These are phyloP conservation scores for Cystobasidium ongulense DNA, from an alignment of 768 basidiomycete genomes.

Conservation along the genomic window DNA sequence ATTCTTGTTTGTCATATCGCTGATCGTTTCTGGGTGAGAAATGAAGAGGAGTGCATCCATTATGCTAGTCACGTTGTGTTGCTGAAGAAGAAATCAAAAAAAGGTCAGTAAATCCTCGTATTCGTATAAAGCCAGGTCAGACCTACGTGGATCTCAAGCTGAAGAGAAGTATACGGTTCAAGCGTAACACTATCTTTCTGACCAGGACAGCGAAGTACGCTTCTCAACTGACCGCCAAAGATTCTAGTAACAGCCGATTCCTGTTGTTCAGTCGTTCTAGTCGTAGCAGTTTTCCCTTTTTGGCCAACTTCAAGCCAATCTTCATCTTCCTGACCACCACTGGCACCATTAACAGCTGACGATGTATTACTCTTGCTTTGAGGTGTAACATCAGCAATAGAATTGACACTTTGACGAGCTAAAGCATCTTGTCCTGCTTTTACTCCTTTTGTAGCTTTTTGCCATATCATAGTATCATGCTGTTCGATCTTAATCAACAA, in stretches of 20 bases:
- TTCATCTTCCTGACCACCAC: constrained; percentile 41
- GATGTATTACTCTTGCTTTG: not conserved
- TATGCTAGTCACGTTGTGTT: constrained; percentile 62
- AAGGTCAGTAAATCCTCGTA: not conserved
- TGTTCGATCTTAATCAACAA: constrained; percentile 50
- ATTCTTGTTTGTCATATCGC: constrained; percentile 55
- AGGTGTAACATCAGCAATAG: not conserved
- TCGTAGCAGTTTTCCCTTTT: constrained; percentile 69
- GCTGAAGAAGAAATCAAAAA: not conserved
- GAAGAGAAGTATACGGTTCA: constrained; percentile 82
- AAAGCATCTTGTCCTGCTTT: constrained; percentile 20
- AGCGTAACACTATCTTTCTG: constrained; percentile 74
- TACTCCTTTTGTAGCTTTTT: constrained; percentile 6
- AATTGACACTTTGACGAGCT: constrained; percentile 29
- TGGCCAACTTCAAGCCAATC: constrained; percentile 92
- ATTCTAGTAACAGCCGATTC: constrained; percentile 85
- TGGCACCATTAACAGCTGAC: not conserved
- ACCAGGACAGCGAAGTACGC: constrained; percentile 68
- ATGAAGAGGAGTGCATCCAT: constrained; percentile 73
- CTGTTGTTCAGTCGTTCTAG: constrained; percentile 65
- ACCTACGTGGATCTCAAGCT: constrained; percentile 76
- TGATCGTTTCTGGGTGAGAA: constrained; percentile 69
- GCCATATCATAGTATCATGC: constrained; percentile 30
- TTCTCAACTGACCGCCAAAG: constrained; percentile 86
- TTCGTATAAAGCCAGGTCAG: too few species aligned